A percentile compares a stretch with the other conserved stretches of the same genome.
Conservation (phyloP, 768 basidiomycete genomes). For the Xanthoconium purpureum region DNA sequence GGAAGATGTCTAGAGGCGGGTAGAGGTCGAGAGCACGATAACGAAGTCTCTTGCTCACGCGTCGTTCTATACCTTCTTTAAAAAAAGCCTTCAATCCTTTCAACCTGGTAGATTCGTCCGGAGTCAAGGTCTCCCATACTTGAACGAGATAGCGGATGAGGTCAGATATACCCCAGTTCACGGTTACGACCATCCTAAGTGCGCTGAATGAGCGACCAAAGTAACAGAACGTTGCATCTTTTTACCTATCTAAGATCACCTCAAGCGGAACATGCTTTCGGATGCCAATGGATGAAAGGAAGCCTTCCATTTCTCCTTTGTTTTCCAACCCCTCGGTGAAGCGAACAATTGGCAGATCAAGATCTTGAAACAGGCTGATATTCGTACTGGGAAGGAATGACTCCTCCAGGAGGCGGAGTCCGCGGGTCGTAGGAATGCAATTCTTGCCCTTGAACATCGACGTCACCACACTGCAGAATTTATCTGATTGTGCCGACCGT, state of each 20-base stretch:
- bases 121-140: neutral
- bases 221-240: neutral
- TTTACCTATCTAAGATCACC: neutral
- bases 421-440: neutral
- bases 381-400: slow-evolving; percentile 78
- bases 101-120: neutral
- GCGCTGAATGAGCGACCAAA: neutral
- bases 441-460: neutral
- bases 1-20: slow-evolving; percentile 70
- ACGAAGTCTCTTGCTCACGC: neutral
- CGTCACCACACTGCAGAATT: neutral
- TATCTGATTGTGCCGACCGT: slow-evolving; percentile 42
- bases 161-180: slow-evolving; percentile 1
- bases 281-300: neutral
- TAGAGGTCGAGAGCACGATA: slow-evolving; percentile 67
- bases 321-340: neutral
- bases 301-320: neutral
- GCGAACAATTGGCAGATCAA: neutral
- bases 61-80: slow-evolving; percentile 35
- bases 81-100: slow-evolving; percentile 41
- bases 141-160: slow-evolving; percentile 7
- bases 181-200: slow-evolving; percentile 4
- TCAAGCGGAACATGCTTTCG: neutral
- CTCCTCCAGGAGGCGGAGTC: neutral
- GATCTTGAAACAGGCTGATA: slow-evolving; percentile 7